These are phyloP conservation scores for Aphanomyces cochlioides DNA, from an alignment of 352 stramenopile genomes.

Conservation along the genomic window DNA sequence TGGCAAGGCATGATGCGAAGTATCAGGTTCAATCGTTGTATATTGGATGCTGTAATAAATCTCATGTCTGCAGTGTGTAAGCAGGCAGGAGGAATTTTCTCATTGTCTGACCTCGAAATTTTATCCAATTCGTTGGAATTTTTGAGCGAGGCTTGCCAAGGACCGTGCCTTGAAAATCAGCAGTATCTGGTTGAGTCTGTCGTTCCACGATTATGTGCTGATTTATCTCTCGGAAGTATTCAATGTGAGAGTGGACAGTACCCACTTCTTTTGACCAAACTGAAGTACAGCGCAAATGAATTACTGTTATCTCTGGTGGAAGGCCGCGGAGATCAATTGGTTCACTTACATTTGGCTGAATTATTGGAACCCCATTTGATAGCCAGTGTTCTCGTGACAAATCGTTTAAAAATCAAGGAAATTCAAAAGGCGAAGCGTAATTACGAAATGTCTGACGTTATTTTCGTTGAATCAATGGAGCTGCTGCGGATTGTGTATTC, in stretches of 20 bases:
- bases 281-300: slow-evolving; percentile 14
- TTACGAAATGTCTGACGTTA: not conserved
- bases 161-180: slow-evolving; percentile 27
- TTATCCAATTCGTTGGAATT: slow-evolving; percentile 14
- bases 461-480: slow-evolving; percentile 21
- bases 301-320: slow-evolving; percentile 19
- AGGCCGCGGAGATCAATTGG: slow-evolving; percentile 14
- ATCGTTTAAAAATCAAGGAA: slow-evolving; percentile 14
- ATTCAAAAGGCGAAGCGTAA: not conserved
- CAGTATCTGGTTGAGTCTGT: slow-evolving; percentile 15
- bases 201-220: slow-evolving; percentile 18
- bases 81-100: slow-evolving; percentile 1
- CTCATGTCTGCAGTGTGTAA: slow-evolving; percentile 14
- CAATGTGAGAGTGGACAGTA: slow-evolving; percentile 4
- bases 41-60: slow-evolving; percentile 21
- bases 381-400: not conserved
- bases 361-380: slow-evolving; percentile 13
- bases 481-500: slow-evolving; percentile 23
- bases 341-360: slow-evolving; percentile 14
- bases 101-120: slow-evolving; percentile 10
- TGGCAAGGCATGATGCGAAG: slow-evolving; percentile 25
- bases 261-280: not conserved
- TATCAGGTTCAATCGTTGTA: not conserved
- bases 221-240: slow-evolving; percentile 2
- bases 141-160: slow-evolving; percentile 29